phyloP scores from a whole-genome alignment of 805 yeast species.

The Wickerhamiella vanderwaltii region DNA sequence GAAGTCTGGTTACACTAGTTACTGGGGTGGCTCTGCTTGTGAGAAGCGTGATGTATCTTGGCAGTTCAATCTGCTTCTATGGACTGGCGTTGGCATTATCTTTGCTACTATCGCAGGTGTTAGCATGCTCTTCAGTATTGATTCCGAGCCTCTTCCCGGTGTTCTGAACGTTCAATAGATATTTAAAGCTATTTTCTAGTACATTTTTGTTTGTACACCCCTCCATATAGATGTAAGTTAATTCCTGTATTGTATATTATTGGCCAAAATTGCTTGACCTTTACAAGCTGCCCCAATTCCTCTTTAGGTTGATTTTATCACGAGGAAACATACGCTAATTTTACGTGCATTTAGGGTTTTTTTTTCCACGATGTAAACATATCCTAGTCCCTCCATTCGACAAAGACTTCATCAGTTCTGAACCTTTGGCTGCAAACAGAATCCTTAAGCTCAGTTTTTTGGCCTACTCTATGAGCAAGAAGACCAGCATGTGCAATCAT shows the following conservation, averaged over 20 bases:
- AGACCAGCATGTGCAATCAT: conserved; percentile 99
- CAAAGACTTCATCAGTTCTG: conserved; percentile 86
- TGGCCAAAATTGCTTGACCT: too few species aligned
- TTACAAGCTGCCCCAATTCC: too few species aligned
- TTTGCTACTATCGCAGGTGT: conserved; percentile 39
- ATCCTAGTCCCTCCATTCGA: conserved; percentile 74
- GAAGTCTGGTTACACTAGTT: conserved; percentile 21
- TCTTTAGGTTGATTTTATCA: too few species aligned
- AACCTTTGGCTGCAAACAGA: conserved; percentile 89
- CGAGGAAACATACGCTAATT: too few species aligned
- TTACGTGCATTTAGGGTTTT: too few species aligned
- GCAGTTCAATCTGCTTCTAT: conserved; percentile 54
- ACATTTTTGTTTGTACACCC: neutral
- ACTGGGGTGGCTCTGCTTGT: conserved; percentile 41
- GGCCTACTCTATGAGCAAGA: conserved; percentile 73
- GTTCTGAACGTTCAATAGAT: conserved; percentile 32
- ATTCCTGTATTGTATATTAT: too few species aligned
- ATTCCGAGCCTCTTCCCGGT: conserved; percentile 55
- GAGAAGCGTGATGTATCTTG: conserved; percentile 54
- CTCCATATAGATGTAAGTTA: neutral
- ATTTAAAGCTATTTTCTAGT: neutral
- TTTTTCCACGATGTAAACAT: too few species aligned
- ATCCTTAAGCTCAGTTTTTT: conserved; percentile 41
- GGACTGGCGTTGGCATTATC: conserved; percentile 45
- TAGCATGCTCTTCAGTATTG: conserved; percentile 41